Conservation (phyloP, 305 asterid genomes). For the Plantago coronopus region DNA sequence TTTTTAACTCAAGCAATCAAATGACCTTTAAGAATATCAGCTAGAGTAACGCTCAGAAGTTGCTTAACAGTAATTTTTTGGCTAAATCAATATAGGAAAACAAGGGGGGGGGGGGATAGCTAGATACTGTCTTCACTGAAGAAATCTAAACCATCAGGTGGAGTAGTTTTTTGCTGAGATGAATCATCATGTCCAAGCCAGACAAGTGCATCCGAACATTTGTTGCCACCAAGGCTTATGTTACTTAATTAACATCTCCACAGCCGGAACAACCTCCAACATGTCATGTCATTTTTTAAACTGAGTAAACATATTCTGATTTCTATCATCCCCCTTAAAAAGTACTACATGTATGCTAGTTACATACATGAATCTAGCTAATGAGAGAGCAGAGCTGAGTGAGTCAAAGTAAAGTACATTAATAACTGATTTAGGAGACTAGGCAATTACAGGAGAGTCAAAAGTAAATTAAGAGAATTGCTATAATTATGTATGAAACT, state of each 20-base stretch:
- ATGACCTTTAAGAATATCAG: background rate
- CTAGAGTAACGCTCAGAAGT: background rate
- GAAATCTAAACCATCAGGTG: background rate
- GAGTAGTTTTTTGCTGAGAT: background rate
- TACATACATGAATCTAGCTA: too few relatives aligned
- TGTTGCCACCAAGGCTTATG: background rate
- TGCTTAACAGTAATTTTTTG: background rate
- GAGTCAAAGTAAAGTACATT: too few relatives aligned
- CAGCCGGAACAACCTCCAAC: too few relatives aligned
- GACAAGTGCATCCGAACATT: background rate
- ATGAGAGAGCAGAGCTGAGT: too few relatives aligned
- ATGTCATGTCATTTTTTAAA: too few relatives aligned
- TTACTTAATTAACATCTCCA: background rate
- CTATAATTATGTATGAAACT: too few relatives aligned
- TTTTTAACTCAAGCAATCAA: background rate
- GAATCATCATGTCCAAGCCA: background rate
- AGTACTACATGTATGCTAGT: too few relatives aligned
- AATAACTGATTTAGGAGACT: too few relatives aligned
- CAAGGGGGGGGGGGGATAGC: background rate
- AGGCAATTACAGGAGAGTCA: too few relatives aligned
- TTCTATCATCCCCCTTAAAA: too few relatives aligned
- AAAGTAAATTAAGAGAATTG: too few relatives aligned
- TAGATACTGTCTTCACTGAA: background rate
- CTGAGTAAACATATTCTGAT: too few relatives aligned
- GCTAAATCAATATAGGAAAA: background rate